Evolutionary conservation across 2,329 filamentous ascomycete species (phyloP), one percentile per base, ranked within the genome.

Genomic region (Mycosphaerelloides madeirae): DNA sequence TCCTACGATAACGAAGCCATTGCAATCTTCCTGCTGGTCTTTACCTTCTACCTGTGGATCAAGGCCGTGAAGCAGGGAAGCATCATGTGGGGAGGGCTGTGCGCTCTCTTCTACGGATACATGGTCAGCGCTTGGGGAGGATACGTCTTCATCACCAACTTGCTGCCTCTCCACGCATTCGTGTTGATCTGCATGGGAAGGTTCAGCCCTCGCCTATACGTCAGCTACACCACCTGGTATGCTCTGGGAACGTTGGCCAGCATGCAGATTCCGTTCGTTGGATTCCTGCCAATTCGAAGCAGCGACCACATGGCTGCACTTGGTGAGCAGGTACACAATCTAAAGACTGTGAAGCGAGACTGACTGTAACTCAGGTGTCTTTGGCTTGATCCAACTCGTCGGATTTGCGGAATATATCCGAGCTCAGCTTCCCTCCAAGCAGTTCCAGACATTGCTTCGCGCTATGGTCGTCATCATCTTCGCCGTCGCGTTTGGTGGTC

Each of bases 111-210:
- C 73, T 98, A 98, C 70, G 93, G 93, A 63, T 98, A 98, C 81
- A 98, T 98, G 93, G 93, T 98, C 54, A 93, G 91, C 38, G 95
- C 94, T 14, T 98, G 93, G 93, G 93, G 93, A 77, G 93, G 93
- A 64, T 98, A 98, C 68, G 93, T 95, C 62, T 98, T 98, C 79
- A 98, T 98, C 65, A 98, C 94, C 50, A 96, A 95, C 67, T 74
- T 98, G 70, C 82, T 98, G 48, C 93, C 93, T 29, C 80, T 98
- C 56, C 93, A 98, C 69, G 83, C 87, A 6, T 90, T 98, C 59
- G 88, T 95, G 36, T 77, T 98, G 56, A 84, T 98, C 62, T 87
- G 85, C 71, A 98, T 98, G 91, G 94, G 94, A 40, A 78, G 93
- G 48, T 98, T 94, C 71, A 97, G 90, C 75, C 84, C 86, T 47